Evolutionary conservation across 2,329 filamentous ascomycete species (phyloP).

Genomic region (Aspergillus fructus): DNA sequence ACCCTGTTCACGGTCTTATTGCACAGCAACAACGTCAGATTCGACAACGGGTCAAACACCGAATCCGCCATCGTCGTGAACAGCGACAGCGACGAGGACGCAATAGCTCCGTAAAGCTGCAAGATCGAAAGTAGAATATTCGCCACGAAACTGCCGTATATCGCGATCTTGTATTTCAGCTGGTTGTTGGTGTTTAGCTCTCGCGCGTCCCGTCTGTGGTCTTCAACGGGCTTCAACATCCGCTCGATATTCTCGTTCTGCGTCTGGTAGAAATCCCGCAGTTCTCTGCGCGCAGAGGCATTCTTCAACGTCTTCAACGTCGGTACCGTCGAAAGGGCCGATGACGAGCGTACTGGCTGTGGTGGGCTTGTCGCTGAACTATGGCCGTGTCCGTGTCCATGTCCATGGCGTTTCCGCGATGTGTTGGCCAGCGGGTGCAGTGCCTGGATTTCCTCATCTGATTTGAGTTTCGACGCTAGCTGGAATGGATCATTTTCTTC

Average conservation of each 20-base stretch:
- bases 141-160: constrained; percentile 69
- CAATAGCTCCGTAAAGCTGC: constrained; percentile 84
- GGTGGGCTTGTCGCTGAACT: constrained; percentile 68
- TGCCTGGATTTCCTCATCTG: constrained; percentile 69
- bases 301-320: constrained; percentile 11
- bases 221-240: constrained; percentile 87
- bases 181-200: constrained; percentile 80
- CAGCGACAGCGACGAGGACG: constrained; percentile 86
- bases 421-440: constrained; percentile 71
- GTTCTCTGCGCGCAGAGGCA: constrained; percentile 21
- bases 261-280: constrained; percentile 80
- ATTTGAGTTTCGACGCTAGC: constrained; percentile 75
- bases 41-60: constrained; percentile 88
- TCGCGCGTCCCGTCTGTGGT: constrained; percentile 78
- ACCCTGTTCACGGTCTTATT: constrained; percentile 86
- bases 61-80: constrained; percentile 98
- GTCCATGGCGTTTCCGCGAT: constrained; percentile 65
- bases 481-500: constrained; percentile 76
- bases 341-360: constrained; percentile 51
- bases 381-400: constrained; percentile 23
- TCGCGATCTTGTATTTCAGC: constrained; percentile 61
- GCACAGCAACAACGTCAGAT: constrained; percentile 80
- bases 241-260: constrained; percentile 95
- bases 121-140: constrained; percentile 77
- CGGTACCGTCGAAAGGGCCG: constrained; percentile 30